A percentile compares a stretch with the other conserved stretches of the same genome.
phyloP scores from a whole-genome alignment of 202 grass and related monocot genomes.

The Panicum virgatum region DNA sequence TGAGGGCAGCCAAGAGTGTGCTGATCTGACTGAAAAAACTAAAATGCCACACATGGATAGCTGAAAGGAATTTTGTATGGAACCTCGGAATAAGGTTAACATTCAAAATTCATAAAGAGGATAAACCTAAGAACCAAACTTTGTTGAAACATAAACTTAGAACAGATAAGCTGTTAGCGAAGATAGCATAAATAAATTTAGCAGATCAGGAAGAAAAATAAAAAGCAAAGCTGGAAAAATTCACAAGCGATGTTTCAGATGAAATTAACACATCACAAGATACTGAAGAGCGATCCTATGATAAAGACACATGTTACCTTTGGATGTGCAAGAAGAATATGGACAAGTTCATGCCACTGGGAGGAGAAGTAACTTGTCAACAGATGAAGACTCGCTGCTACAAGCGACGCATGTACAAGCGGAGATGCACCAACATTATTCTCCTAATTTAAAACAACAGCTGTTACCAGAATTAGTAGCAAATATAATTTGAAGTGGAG shows the following conservation, averaged over 20 bases:
- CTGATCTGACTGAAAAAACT: constrained; percentile 17
- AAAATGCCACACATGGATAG: background rate
- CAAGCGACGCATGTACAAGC: constrained; percentile 72
- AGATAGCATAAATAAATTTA: background rate
- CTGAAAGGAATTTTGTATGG: constrained; percentile 18
- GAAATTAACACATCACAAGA: background rate
- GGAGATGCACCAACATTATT: constrained; percentile 59
- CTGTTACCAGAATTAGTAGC: constrained; percentile 52
- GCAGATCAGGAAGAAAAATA: constrained; percentile 10
- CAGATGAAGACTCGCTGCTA: constrained; percentile 78
- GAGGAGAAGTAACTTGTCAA: constrained; percentile 86
- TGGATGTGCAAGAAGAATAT: constrained; percentile 94
- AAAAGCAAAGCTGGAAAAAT: constrained; percentile 5
- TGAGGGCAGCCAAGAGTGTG: background rate
- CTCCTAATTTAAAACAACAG: constrained; percentile 61
- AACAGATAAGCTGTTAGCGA: background rate
- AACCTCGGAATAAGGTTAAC: background rate
- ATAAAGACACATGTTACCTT: constrained; percentile 57
- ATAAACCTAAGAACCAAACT: background rate
- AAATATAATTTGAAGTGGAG: constrained; percentile 31
- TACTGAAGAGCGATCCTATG: background rate
- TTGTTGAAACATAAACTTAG: background rate
- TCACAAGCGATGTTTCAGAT: background rate
- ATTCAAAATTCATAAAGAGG: background rate
- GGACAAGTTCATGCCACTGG: constrained; percentile 90